Conservation (phyloP, 2,329 filamentous ascomycete genomes). For the Diaporthe caulivora region DNA sequence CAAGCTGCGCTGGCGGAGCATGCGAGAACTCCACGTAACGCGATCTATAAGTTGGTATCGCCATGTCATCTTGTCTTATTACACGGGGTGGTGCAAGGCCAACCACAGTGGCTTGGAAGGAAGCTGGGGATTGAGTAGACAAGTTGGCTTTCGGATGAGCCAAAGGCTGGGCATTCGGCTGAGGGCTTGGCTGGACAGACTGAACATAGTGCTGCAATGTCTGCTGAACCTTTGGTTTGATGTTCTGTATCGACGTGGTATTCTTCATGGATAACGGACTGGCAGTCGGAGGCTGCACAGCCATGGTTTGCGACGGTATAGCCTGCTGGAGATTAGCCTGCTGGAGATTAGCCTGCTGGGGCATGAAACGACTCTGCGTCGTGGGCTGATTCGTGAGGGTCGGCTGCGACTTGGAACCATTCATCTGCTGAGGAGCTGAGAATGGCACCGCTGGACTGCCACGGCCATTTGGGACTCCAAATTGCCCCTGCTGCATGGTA, state of each 20-base stretch:
- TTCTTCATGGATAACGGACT: constrained; percentile 6
- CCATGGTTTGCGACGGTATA: constrained; percentile 20
- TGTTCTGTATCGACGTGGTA: not conserved
- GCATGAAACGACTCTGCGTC: constrained; percentile 33
- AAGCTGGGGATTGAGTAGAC: not conserved
- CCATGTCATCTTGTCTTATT: constrained; percentile 34
- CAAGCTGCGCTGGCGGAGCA: not conserved
- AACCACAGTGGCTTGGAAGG: constrained; percentile 1
- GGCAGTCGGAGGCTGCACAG: constrained; percentile 2
- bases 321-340: not conserved
- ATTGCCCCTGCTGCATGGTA: constrained; percentile 33
- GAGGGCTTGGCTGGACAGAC: not conserved
- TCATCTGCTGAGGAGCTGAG: constrained; percentile 30
- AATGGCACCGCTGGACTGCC: constrained; percentile 33
- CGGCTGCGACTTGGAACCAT: constrained; percentile 5
- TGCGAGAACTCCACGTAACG: constrained; percentile 32
- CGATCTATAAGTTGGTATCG: constrained; percentile 13
- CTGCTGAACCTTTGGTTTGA: constrained; percentile 20
- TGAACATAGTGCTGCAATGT: constrained; percentile 8
- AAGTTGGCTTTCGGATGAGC: constrained; percentile 1
- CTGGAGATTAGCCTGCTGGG: constrained; percentile 8
- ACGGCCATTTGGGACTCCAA: constrained; percentile 25
- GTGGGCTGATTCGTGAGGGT: constrained; percentile 14
- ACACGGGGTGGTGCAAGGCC: constrained; percentile 34
- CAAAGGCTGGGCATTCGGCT: not conserved